Percentiles rank a stretch among this genome's conserved stretches.
Evolutionary conservation across 257 asterid species (phyloP).

Genomic region (Ilex aquifolium): DNA sequence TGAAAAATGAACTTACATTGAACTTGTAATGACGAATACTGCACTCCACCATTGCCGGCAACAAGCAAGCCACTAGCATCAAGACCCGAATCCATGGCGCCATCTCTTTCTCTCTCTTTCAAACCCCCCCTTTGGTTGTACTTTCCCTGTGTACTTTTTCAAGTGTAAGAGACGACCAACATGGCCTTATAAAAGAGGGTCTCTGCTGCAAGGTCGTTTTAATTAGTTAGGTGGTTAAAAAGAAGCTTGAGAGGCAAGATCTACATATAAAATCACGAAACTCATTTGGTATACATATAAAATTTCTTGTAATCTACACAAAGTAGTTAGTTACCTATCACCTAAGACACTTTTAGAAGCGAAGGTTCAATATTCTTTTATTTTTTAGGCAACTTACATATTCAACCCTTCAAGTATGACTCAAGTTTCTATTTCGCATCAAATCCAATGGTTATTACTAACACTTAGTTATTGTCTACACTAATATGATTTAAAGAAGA

Average conservation of each 20-base stretch:
- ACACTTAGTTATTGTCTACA: too few relatives aligned
- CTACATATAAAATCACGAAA: not conserved
- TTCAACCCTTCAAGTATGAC: too few relatives aligned
- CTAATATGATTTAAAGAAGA: too few relatives aligned
- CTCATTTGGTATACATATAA: not conserved
- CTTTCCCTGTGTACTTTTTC: not conserved
- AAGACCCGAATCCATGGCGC: constrained; percentile 25
- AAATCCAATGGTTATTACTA: too few relatives aligned
- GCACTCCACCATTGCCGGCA: constrained; percentile 31
- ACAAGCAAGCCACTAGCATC: constrained; percentile 19
- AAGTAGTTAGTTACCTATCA: constrained; percentile 1
- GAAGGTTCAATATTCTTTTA: too few relatives aligned
- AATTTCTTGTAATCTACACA: constrained; percentile 19
- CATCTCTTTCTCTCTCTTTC: constrained; percentile 10
- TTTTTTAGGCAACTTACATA: too few relatives aligned
- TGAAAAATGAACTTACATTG: constrained; percentile 29
- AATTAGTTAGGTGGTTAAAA: constrained; percentile 23
- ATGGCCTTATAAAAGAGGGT: constrained; percentile 15
- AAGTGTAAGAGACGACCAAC: constrained; percentile 6
- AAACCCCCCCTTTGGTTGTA: not conserved
- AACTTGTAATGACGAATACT: constrained; percentile 39
- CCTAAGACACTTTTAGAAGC: constrained; percentile 2
- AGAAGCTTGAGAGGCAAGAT: constrained; percentile 16
- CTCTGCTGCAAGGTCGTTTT: constrained; percentile 10
- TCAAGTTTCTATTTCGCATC: too few relatives aligned